A percentile compares a stretch with the other conserved stretches of the same genome.
phyloP scores from a whole-genome alignment of 768 basidiomycete genomes.

The Gloeophyllum trabeum region DNA sequence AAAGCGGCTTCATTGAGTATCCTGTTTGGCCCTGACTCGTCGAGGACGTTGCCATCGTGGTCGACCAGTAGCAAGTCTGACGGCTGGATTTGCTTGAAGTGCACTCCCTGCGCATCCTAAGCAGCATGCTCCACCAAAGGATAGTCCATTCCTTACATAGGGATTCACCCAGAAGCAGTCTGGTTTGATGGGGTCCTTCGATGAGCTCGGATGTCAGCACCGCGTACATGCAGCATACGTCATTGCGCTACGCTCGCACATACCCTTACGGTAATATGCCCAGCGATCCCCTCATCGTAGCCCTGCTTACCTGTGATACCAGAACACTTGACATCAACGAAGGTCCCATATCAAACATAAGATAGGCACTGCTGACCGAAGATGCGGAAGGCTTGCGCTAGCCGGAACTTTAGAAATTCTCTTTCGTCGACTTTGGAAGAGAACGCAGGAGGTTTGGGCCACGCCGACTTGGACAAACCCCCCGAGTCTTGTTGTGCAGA shows the following conservation, averaged over 20 bases:
- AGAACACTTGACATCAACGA: neutral
- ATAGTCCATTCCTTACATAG: too few species aligned
- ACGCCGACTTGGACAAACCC: too few species aligned
- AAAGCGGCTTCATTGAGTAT: constrained; percentile 26
- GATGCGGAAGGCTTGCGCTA: constrained; percentile 34
- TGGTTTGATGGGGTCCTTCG: constrained; percentile 27
- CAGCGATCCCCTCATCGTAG: constrained; percentile 36
- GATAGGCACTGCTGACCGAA: constrained; percentile 20
- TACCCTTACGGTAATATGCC: constrained; percentile 37
- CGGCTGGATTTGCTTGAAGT: constrained; percentile 33
- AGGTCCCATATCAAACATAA: too few species aligned
- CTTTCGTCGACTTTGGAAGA: constrained; percentile 24
- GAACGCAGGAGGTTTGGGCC: constrained; percentile 18
- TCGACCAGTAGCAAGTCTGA: constrained; percentile 33
- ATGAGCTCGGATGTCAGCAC: too few species aligned
- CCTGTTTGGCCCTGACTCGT: constrained; percentile 20
- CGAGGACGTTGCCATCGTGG: constrained; percentile 21
- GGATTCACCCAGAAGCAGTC: constrained; percentile 40
- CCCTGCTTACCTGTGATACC: constrained; percentile 19
- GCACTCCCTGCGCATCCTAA: constrained; percentile 21
- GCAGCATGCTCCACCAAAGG: too few species aligned
- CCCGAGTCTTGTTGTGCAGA: too few species aligned
- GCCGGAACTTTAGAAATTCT: constrained; percentile 30
- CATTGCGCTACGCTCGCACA: neutral
- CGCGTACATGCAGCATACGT: neutral